Conservation (phyloP, 73 alveolate genomes). For the Stentor roeselii region DNA sequence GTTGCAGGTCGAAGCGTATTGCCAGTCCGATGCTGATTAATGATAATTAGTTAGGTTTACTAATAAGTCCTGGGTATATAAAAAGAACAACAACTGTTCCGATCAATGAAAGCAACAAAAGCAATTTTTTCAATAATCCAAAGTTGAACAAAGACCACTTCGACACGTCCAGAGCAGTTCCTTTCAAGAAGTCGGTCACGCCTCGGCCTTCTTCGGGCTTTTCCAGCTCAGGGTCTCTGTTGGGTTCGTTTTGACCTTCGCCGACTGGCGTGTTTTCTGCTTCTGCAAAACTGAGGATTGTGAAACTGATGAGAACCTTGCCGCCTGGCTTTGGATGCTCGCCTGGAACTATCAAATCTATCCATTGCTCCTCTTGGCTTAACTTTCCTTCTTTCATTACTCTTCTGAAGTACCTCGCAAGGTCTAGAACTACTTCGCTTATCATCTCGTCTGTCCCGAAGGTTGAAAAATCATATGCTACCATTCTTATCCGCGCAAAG, state of each 20-base stretch:
- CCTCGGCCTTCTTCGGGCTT: slow-evolving; percentile 92
- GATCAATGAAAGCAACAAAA: not conserved
- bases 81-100: slow-evolving; percentile 34
- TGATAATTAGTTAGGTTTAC: not conserved
- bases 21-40: too few relatives aligned
- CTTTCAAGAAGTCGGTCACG: slow-evolving; percentile 74
- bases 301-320: slow-evolving; percentile 34
- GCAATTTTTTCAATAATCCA: slow-evolving; percentile 29
- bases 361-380: slow-evolving; percentile 64
- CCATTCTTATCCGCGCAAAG: slow-evolving; percentile 84
- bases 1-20: too few relatives aligned
- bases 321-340: slow-evolving; percentile 29
- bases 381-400: slow-evolving; percentile 71
- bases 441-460: slow-evolving; percentile 66
- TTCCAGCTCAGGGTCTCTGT: slow-evolving; percentile 82
- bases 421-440: slow-evolving; percentile 59
- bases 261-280: slow-evolving; percentile 67
- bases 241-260: slow-evolving; percentile 95
- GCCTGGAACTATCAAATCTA: slow-evolving; percentile 36
- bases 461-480: slow-evolving; percentile 76
- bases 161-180: slow-evolving; percentile 62
- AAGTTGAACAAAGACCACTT: slow-evolving; percentile 41
- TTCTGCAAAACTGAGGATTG: slow-evolving; percentile 26
- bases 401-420: slow-evolving; percentile 47
- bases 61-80: slow-evolving; percentile 40